Evolutionary conservation across 202 grass and related monocot species (phyloP).

Genomic region (Musa balbisiana): DNA sequence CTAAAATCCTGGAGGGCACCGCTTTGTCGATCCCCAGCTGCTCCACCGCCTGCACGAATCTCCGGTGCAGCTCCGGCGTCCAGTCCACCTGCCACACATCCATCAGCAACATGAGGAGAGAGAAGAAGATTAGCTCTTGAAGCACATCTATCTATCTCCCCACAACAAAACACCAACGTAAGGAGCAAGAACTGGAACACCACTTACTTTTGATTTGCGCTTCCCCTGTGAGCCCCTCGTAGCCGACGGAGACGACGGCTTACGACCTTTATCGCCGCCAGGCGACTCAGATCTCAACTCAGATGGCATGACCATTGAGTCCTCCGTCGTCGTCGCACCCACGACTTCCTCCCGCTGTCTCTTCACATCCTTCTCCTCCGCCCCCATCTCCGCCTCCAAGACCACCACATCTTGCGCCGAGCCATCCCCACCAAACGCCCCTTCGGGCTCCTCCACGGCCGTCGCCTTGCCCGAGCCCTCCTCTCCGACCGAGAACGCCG

Average conservation of each 20-base stretch:
- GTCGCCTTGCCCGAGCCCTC: slow-evolving; percentile 7
- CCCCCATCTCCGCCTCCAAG: not conserved
- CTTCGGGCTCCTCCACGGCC: not conserved
- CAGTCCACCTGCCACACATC: slow-evolving; percentile 59
- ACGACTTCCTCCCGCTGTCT: slow-evolving; percentile 25
- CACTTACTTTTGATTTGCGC: slow-evolving; percentile 65
- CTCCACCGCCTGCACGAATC: slow-evolving; percentile 96
- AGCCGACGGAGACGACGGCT: not conserved
- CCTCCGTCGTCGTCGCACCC: slow-evolving; percentile 25
- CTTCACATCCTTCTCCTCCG: slow-evolving; percentile 3
- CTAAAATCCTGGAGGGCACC: slow-evolving; percentile 86
- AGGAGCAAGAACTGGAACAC: not conserved
- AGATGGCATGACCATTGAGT: slow-evolving; percentile 18
- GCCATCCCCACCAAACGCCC: not conserved
- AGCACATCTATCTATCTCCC: not conserved
- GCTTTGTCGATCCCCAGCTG: slow-evolving; percentile 96
- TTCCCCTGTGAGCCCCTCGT: slow-evolving; percentile 57
- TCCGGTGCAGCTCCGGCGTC: slow-evolving; percentile 95
- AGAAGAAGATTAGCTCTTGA: not conserved
- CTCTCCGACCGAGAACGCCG: slow-evolving; percentile 39
- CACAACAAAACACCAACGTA: not conserved
- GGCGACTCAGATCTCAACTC: slow-evolving; percentile 37
- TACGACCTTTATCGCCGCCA: slow-evolving; percentile 38
- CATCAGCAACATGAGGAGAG: not conserved
- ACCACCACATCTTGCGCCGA: not conserved